Conservation (phyloP, 192 early-diverging fungal genomes). For the Podila minutissima region DNA sequence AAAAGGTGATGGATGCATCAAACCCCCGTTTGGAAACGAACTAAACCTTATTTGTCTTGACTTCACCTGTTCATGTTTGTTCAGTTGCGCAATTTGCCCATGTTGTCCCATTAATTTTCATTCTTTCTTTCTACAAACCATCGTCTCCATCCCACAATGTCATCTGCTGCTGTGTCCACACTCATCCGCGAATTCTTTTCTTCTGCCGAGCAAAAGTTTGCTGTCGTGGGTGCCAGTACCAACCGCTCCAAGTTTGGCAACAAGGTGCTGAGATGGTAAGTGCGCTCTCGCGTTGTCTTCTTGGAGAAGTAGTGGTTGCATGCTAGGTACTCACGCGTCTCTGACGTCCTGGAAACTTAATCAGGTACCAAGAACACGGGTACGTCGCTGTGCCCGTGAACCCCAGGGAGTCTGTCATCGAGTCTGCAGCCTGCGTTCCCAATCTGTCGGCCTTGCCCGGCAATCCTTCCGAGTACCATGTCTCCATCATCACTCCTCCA, state of each 20-base stretch:
- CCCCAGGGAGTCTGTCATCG: conserved; percentile 50
- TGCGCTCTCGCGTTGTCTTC: neutral
- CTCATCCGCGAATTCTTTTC: conserved; percentile 62
- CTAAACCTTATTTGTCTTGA: too few species aligned
- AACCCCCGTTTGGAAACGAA: too few species aligned
- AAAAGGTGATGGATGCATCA: neutral
- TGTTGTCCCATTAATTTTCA: too few species aligned
- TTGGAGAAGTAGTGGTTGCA: neutral
- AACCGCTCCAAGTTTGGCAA: conserved; percentile 85
- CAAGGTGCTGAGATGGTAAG: conserved; percentile 83
- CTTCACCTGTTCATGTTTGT: too few species aligned
- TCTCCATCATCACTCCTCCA: conserved; percentile 82
- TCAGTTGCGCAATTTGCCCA: too few species aligned
- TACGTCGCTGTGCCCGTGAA: conserved; percentile 39
- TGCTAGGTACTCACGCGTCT: neutral
- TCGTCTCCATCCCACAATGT: neutral
- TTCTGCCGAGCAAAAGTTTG: conserved; percentile 62
- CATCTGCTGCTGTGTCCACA: conserved; percentile 9
- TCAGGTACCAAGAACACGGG: conserved; percentile 41
- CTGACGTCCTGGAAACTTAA: neutral
- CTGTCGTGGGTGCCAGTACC: conserved; percentile 81
- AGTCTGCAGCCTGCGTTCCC: conserved; percentile 37
- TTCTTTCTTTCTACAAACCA: neutral
- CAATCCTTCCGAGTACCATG: conserved; percentile 54
- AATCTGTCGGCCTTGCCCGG: conserved; percentile 52